phyloP scores from a whole-genome alignment of 345 rosid species.

The Heritiera littoralis region DNA sequence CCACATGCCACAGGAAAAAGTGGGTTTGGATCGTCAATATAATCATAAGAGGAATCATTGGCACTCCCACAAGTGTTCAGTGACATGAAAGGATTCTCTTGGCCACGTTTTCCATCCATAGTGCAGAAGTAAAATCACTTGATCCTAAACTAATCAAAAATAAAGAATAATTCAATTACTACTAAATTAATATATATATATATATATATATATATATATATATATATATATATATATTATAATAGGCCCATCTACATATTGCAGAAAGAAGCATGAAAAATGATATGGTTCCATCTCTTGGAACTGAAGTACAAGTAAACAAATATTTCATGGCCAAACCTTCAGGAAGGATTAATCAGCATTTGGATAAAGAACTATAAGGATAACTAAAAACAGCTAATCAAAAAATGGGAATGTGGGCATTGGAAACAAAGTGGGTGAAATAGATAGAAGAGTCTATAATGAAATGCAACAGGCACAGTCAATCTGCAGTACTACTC shows the following conservation, averaged over 20 bases:
- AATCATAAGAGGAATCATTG: constrained; percentile 24
- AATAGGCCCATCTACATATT: not conserved
- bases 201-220: too few relatives aligned
- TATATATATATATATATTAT: not conserved
- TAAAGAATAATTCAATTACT: not conserved
- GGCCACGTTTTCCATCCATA: constrained; percentile 35
- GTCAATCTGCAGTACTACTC: not conserved
- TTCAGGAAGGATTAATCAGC: not conserved
- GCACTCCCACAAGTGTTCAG: constrained; percentile 22
- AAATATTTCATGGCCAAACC: not conserved
- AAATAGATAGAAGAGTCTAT: not conserved
- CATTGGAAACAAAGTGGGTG: not conserved
- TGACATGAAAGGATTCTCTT: constrained; percentile 26
- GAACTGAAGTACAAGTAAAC: not conserved
- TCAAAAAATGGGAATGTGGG: not conserved
- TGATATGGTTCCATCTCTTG: not conserved
- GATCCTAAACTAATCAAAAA: not conserved
- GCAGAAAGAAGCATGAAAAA: not conserved
- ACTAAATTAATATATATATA: not conserved
- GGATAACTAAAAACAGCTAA: not conserved
- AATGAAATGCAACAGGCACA: not conserved
- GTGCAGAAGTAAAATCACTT: constrained; percentile 7
- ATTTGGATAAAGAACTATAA: not conserved
- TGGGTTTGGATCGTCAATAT: constrained; percentile 27
- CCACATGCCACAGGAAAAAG: constrained; percentile 3